Percentiles rank a stretch among this genome's conserved stretches.
Conservation (phyloP, 1,284 basidiomycete genomes). For the Exsudoporus floridanus region DNA sequence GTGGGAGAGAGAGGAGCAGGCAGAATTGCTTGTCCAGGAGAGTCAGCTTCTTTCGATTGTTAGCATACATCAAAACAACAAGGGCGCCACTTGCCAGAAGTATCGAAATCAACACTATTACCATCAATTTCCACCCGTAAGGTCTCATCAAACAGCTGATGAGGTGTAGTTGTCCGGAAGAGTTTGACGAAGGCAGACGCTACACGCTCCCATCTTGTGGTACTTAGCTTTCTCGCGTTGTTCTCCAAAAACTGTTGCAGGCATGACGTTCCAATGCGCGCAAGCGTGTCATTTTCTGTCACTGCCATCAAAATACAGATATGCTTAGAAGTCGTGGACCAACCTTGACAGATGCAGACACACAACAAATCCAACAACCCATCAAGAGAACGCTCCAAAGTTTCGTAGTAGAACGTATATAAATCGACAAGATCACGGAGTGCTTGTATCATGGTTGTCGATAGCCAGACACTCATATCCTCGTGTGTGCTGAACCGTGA, state of each 20-base stretch:
- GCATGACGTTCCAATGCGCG: constrained; percentile 97
- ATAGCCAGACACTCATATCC: constrained; percentile 99
- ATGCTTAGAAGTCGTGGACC: constrained; percentile 17
- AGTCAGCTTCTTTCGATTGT: constrained; percentile 38
- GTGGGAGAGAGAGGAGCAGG: constrained; percentile 76
- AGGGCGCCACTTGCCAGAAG: constrained; percentile 41
- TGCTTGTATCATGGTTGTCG: constrained; percentile 99
- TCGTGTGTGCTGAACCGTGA: constrained; percentile 95
- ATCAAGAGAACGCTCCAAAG: constrained; percentile 86
- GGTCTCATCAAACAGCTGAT: constrained; percentile 93
- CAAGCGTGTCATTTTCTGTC: constrained; percentile 95
- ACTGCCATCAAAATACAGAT: constrained; percentile 5
- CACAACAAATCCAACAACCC: constrained; percentile 91
- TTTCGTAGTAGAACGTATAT: constrained; percentile 96
- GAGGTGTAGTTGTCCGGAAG: constrained; percentile 96
- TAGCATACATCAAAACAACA: constrained; percentile 3
- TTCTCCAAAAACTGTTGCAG: constrained; percentile 94
- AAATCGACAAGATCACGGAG: constrained; percentile 94
- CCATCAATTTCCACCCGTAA: constrained; percentile 79
- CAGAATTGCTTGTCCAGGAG: constrained; percentile 68
- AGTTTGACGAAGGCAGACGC: constrained; percentile 93
- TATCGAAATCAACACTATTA: constrained; percentile 54
- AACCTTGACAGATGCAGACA: constrained; percentile 98
- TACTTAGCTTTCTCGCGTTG: constrained; percentile 87
- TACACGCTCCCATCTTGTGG: constrained; percentile 88